These are phyloP conservation scores for Malassezia yamatoensis DNA, from an alignment of 1,284 basidiomycete species.

Conservation along the genomic window DNA sequence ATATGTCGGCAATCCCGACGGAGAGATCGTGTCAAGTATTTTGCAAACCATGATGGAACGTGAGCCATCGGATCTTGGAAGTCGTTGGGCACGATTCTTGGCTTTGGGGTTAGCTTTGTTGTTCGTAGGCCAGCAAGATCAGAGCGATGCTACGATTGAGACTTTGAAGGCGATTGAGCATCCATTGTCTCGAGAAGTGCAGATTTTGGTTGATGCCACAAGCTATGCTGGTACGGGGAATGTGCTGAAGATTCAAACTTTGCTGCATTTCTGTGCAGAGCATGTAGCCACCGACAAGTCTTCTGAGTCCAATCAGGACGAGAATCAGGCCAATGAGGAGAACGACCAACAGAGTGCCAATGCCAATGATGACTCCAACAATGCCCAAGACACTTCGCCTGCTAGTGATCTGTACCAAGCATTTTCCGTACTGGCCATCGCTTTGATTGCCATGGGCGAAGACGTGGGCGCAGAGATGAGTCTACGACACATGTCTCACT, in stretches of 20 bases:
- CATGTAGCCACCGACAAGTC: conserved; percentile 58
- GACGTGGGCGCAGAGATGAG: conserved; percentile 89
- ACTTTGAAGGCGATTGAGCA: conserved; percentile 91
- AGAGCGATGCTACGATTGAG: conserved; percentile 86
- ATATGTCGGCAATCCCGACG: conserved; percentile 88
- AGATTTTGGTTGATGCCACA: conserved; percentile 86
- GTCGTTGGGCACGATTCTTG: conserved; percentile 86
- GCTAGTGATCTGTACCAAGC: conserved; percentile 77
- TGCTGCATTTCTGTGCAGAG: conserved; percentile 88
- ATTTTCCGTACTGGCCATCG: conserved; percentile 86
- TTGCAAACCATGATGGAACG: conserved; percentile 76
- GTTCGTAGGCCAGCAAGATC: conserved; percentile 60
- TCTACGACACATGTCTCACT: conserved; percentile 43
- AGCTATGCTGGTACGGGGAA: conserved; percentile 92
- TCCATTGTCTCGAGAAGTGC: conserved; percentile 77
- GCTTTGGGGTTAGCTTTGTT: conserved; percentile 79
- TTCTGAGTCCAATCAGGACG: neutral
- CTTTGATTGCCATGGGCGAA: conserved; percentile 94
- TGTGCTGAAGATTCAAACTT: conserved; percentile 81
- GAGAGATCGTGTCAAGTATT: conserved; percentile 80
- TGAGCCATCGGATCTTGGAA: conserved; percentile 37
- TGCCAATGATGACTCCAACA: conserved; percentile 13
- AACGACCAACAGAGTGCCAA: conserved; percentile 24
- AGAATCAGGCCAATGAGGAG: conserved; percentile 28
- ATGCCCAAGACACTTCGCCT: neutral